A percentile compares a stretch with the other conserved stretches of the same genome.
Conservation (phyloP, 129 eudicot genomes). For the Daucus carota region DH1_v3.0 NC_030389.2:26575001-26575500, state of each 20-base stretch:
- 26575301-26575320: background rate
- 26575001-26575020: conserved; percentile 93
- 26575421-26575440: background rate
- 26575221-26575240: background rate
- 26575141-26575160: conserved; percentile 42
- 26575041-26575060: conserved; percentile 81
- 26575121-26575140: conserved; percentile 96
- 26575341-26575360: background rate
- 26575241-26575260: background rate
- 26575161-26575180: background rate
- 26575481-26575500: background rate
- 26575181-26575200: background rate
- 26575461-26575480: background rate
- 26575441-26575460: background rate
- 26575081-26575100: conserved; percentile 74
- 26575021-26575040: conserved; percentile 93
- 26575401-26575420: background rate
- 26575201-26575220: background rate
- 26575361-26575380: background rate
- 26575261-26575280: background rate
- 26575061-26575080: conserved; percentile 97
- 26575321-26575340: background rate
- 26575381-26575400: background rate
- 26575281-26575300: background rate
- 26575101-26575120: conserved; percentile 93